Evolutionary conservation across 768 basidiomycete genomes (phyloP).

Genomic region (Rhodotorula toruloides): DNA sequence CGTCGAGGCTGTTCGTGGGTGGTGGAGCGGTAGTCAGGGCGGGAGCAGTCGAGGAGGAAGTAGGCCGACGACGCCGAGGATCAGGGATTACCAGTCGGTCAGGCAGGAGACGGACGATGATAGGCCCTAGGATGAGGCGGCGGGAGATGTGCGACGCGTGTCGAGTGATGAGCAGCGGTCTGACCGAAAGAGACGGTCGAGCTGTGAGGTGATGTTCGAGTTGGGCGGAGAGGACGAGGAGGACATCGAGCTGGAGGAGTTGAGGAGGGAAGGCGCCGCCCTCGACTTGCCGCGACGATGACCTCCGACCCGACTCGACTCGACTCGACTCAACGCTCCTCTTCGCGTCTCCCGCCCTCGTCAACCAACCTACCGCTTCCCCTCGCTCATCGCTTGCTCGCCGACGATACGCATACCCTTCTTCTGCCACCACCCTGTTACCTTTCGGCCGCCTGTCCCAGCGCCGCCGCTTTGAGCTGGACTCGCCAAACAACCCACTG

Average conservation of each 20-base stretch:
- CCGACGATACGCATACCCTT: no score
- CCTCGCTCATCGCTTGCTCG: no score
- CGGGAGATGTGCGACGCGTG: not conserved
- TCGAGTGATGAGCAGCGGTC: not conserved
- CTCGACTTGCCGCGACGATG: no score
- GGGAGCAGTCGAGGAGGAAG: not conserved
- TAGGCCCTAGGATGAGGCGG: not conserved
- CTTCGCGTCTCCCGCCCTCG: no score
- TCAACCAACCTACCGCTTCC: no score
- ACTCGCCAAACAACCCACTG: no score
- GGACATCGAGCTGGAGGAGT: not conserved
- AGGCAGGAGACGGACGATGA: slow-evolving; percentile 14
- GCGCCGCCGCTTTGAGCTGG: no score
- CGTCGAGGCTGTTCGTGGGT: slow-evolving; percentile 7
- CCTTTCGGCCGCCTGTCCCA: no score
- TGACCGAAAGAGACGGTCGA: not conserved
- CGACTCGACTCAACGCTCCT: no score
- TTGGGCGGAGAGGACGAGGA: not conserved
- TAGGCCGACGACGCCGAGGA: slow-evolving; percentile 5
- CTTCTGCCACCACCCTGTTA: no score
- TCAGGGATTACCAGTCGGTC: slow-evolving; percentile 22
- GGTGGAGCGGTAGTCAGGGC: not conserved
- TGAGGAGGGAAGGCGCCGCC: no score
- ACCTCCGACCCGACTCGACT: no score
- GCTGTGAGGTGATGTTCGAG: not conserved